Conservation (phyloP, 2,329 filamentous ascomycete species). For the Trichophyton schoenleinii region DNA sequence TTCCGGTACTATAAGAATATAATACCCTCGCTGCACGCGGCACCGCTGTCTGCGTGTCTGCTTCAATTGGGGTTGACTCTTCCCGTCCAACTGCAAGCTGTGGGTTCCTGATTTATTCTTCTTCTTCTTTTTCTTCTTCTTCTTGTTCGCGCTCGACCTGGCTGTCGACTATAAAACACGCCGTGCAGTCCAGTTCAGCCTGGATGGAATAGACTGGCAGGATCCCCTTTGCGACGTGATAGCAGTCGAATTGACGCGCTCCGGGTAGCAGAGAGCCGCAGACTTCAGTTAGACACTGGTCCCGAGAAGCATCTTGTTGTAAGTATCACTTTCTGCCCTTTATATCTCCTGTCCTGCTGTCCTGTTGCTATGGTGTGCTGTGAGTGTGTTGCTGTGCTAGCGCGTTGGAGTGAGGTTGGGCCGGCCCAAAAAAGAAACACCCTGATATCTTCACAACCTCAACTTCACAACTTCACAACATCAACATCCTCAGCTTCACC, state of each 20-base stretch:
- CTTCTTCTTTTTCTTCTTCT: neutral
- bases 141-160: constrained; percentile 6
- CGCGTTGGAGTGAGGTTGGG: neutral
- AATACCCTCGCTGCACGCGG: neutral
- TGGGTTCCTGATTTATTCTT: neutral
- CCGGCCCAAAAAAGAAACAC: neutral
- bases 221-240: neutral
- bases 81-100: neutral
- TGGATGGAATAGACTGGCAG: neutral
- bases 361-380: neutral
- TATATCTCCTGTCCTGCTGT: neutral
- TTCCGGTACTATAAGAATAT: neutral
- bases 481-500: neutral
- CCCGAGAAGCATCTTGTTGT: neutral
- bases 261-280: neutral
- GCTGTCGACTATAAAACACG: constrained; percentile 5
- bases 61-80: neutral
- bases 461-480: neutral
- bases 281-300: neutral
- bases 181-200: neutral
- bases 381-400: neutral
- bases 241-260: neutral
- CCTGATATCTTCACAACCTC: neutral
- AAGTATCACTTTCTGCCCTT: neutral
- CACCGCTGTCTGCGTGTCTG: neutral